Conservation (phyloP, 805 yeast species). For the Metschnikowia gruessii region DNA sequence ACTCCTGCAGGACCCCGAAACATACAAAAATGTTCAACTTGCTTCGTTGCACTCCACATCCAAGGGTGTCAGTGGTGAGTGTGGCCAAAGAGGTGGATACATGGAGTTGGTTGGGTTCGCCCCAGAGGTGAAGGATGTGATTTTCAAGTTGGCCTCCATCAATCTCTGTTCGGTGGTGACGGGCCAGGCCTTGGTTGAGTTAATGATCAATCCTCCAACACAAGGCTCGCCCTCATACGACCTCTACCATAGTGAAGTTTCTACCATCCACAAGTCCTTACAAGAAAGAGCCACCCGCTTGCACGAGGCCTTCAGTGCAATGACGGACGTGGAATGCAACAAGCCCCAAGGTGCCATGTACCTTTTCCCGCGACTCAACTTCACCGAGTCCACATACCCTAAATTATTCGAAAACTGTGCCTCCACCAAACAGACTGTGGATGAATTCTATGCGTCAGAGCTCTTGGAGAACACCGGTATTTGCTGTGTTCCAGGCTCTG, state of each 20-base stretch:
- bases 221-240: slow-evolving; percentile 74
- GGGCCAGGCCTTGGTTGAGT: slow-evolving; percentile 90
- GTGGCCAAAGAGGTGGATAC: slow-evolving; percentile 99
- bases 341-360: slow-evolving; percentile 98
- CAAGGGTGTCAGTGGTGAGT: slow-evolving; percentile 96
- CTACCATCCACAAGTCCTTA: slow-evolving; percentile 59
- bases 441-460: slow-evolving; percentile 85
- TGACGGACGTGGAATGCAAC: slow-evolving; percentile 85
- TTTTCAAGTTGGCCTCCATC: slow-evolving; percentile 85
- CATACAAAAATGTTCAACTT: slow-evolving; percentile 71
- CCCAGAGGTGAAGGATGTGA: slow-evolving; percentile 61
- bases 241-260: slow-evolving; percentile 60
- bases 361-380: slow-evolving; percentile 74
- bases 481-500: slow-evolving; percentile 96
- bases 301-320: slow-evolving; percentile 63
- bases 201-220: slow-evolving; percentile 90
- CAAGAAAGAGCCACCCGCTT: slow-evolving; percentile 60
- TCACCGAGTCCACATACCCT: slow-evolving; percentile 47
- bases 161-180: slow-evolving; percentile 91
- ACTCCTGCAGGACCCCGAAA: slow-evolving; percentile 50
- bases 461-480: slow-evolving; percentile 87
- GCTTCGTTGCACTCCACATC: slow-evolving; percentile 97
- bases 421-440: slow-evolving; percentile 58
- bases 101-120: slow-evolving; percentile 88
- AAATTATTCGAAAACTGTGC: slow-evolving; percentile 63